Conservation (phyloP, 306 rosid species). For the Quercus rubra region DNA sequence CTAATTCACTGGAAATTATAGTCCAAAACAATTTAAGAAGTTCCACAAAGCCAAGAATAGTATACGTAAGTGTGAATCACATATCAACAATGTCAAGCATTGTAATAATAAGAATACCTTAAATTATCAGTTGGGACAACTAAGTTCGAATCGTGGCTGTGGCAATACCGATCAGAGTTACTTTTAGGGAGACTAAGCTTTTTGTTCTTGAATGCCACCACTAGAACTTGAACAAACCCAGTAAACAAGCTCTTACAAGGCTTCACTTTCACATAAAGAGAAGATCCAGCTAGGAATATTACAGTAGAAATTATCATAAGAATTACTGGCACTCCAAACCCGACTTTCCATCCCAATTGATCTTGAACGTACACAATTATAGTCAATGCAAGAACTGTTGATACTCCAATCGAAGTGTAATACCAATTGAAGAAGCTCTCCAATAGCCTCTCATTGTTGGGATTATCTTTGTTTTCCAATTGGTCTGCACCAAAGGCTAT, state of each 20-base stretch:
- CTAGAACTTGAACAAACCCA: slow-evolving; percentile 29
- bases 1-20: too few relatives aligned
- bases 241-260: slow-evolving; percentile 27
- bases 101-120: slow-evolving; percentile 17
- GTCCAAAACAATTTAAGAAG: too few relatives aligned
- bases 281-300: slow-evolving; percentile 37
- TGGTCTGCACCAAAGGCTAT: slow-evolving; percentile 64
- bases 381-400: slow-evolving; percentile 30
- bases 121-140: slow-evolving; percentile 32
- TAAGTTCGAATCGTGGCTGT: slow-evolving; percentile 13
- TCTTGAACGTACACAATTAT: slow-evolving; percentile 46
- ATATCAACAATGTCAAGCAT: too few relatives aligned
- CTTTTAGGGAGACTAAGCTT: slow-evolving; percentile 15
- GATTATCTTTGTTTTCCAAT: slow-evolving; percentile 7
- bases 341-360: slow-evolving; percentile 46
- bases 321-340: slow-evolving; percentile 42
- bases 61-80: too few relatives aligned
- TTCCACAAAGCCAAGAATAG: too few relatives aligned
- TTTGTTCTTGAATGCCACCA: slow-evolving; percentile 37
- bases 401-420: slow-evolving; percentile 30
- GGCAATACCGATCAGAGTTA: not conserved
- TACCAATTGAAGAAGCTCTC: slow-evolving; percentile 53
- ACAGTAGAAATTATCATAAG: slow-evolving; percentile 35
- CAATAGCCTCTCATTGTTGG: slow-evolving; percentile 12
- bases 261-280: slow-evolving; percentile 32